Evolutionary conservation across 768 basidiomycete species (phyloP).

Genomic region (Serendipita vermifera): DNA sequence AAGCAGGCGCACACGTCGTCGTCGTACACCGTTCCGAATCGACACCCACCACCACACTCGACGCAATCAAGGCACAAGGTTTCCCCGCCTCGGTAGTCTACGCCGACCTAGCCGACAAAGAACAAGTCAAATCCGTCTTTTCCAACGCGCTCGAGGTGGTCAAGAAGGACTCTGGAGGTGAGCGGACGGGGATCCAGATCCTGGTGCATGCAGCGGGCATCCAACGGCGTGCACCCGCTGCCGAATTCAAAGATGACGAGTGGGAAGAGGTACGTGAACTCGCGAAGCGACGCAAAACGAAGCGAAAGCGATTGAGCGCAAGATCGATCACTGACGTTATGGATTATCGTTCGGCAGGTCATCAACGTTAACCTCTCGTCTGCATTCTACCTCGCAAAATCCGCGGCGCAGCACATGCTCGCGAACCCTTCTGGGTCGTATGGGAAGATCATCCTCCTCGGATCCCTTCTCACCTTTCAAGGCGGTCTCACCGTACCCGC

Average conservation of each 20-base stretch:
- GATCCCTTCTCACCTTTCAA: constrained; percentile 45
- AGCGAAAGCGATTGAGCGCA: no score
- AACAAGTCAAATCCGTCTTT: constrained; percentile 38
- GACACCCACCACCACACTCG: constrained; percentile 23
- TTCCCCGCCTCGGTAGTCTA: constrained; percentile 29
- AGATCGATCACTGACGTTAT: no score
- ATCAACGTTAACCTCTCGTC: constrained; percentile 81
- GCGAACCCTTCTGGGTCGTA: constrained; percentile 30
- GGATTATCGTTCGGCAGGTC: constrained; percentile 43
- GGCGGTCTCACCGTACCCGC: constrained; percentile 69
- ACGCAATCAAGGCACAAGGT: constrained; percentile 18
- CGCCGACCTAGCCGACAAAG: constrained; percentile 44
- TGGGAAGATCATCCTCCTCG: constrained; percentile 61
- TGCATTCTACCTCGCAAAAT: constrained; percentile 70
- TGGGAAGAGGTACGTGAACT: constrained; percentile 51
- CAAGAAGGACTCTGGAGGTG: constrained; percentile 14
- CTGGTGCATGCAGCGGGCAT: constrained; percentile 61
- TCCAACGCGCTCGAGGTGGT: constrained; percentile 31
- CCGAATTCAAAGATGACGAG: constrained; percentile 50
- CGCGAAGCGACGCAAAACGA: neutral
- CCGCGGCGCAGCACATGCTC: constrained; percentile 85
- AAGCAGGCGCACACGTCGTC: constrained; percentile 41
- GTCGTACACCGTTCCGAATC: constrained; percentile 33
- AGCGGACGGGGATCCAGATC: constrained; percentile 45
- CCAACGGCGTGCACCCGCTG: constrained; percentile 45